Evolutionary conservation across 352 stramenopile species (phyloP).

Genomic region (Phytophthora tentaculata): DNA sequence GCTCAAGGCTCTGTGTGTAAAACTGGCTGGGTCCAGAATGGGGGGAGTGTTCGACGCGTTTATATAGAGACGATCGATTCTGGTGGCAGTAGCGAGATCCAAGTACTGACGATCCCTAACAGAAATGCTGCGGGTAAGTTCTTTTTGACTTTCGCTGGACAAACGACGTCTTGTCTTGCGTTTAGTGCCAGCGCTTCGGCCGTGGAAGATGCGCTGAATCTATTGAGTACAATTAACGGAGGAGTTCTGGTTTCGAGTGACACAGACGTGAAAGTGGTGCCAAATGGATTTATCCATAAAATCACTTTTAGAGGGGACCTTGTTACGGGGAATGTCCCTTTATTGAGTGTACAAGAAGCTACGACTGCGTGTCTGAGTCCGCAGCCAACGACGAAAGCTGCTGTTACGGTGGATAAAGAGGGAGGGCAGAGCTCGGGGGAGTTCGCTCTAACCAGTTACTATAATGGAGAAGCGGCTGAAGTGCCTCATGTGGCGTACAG

Average conservation of each 20-base stretch:
- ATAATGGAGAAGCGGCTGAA: conserved; percentile 57
- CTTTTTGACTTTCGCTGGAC: conserved; percentile 57
- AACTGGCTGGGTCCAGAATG: conserved; percentile 38
- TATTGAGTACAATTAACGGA: conserved; percentile 43
- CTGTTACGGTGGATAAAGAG: conserved; percentile 17
- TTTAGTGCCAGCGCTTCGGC: conserved; percentile 34
- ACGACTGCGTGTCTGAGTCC: conserved; percentile 13
- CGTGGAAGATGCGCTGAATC: conserved; percentile 39
- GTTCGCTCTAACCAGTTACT: conserved; percentile 55
- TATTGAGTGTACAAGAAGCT: conserved; percentile 25
- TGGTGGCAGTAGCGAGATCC: conserved; percentile 72
- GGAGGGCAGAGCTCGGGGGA: conserved; percentile 39
- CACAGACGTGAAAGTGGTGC: conserved; percentile 37
- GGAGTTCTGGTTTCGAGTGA: conserved; percentile 63
- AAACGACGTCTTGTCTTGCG: conserved; percentile 45
- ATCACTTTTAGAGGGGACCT: conserved; percentile 73
- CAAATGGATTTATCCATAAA: conserved; percentile 64
- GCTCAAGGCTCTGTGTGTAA: conserved; percentile 21
- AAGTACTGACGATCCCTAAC: conserved; percentile 53
- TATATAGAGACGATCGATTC: conserved; percentile 45
- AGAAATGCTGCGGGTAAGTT: conserved; percentile 28
- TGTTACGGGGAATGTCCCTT: conserved; percentile 58
- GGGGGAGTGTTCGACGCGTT: conserved; percentile 49
- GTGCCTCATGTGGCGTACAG: conserved; percentile 55
- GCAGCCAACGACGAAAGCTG: conserved; percentile 17